phyloP scores from a whole-genome alignment of 768 basidiomycete species.

The Termitomyces sp. region DNA sequence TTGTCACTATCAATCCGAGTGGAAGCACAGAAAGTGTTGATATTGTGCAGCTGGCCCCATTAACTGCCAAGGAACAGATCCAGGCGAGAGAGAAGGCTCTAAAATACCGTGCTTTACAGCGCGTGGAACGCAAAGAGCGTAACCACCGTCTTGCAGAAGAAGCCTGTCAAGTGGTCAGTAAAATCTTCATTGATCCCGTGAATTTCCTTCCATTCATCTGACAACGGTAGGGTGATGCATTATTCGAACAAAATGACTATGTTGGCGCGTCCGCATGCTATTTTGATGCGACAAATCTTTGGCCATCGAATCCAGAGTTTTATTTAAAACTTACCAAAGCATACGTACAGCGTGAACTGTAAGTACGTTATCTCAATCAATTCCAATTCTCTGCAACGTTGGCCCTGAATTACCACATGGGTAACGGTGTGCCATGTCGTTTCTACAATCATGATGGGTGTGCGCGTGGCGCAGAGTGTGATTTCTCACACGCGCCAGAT shows the following conservation, averaged over 20 bases:
- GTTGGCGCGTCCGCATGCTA: slow-evolving; percentile 28
- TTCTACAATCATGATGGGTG: slow-evolving; percentile 56
- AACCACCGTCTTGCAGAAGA: slow-evolving; percentile 17
- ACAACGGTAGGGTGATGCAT: slow-evolving; percentile 27
- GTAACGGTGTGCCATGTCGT: slow-evolving; percentile 48
- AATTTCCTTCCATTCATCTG: background rate
- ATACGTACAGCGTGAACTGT: slow-evolving; percentile 14
- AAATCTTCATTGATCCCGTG: background rate
- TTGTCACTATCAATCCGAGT: background rate
- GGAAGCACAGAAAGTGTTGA: slow-evolving; percentile 8
- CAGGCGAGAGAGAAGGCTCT: slow-evolving; percentile 10
- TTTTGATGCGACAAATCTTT: slow-evolving; percentile 24
- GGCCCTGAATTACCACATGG: slow-evolving; percentile 26
- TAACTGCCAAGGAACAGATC: slow-evolving; percentile 5
- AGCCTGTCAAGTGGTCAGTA: slow-evolving; percentile 11
- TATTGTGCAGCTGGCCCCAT: slow-evolving; percentile 8
- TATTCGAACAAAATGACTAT: slow-evolving; percentile 25
- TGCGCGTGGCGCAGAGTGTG: slow-evolving; percentile 33
- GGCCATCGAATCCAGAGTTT: slow-evolving; percentile 15
- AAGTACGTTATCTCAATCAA: background rate
- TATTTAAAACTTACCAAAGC: slow-evolving; percentile 16
- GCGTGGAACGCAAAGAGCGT: slow-evolving; percentile 10
- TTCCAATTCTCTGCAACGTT: background rate
- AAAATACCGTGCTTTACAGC: slow-evolving; percentile 11
- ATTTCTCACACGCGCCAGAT: slow-evolving; percentile 51